phyloP scores from a whole-genome alignment of 257 asterid genomes.

The Ophiorrhiza pumila region DNA sequence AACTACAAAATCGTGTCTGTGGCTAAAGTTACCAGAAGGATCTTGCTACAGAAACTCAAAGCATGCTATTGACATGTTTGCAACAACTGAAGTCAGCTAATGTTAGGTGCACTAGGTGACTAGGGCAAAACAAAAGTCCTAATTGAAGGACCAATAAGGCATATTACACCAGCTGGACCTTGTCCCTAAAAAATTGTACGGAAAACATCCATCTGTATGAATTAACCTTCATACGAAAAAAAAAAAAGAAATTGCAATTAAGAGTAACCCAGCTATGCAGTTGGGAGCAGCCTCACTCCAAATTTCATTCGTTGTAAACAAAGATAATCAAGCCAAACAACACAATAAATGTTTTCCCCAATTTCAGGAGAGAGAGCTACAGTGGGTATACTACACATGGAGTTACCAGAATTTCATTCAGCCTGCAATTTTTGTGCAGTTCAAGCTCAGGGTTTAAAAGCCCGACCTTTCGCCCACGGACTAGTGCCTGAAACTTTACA shows the following conservation, averaged over 20 bases:
- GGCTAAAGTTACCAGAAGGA: neutral
- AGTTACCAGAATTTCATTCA: constrained; percentile 33
- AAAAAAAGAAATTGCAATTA: too few relatives aligned
- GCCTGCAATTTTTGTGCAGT: constrained; percentile 20
- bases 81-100: neutral
- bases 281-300: too few relatives aligned
- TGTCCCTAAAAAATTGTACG: too few relatives aligned
- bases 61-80: neutral
- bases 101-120: neutral
- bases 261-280: too few relatives aligned
- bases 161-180: neutral
- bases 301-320: neutral
- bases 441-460: constrained; percentile 35
- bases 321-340: neutral
- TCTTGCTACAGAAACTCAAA: neutral
- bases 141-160: neutral
- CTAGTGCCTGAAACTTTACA: constrained; percentile 69
- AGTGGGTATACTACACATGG: constrained; percentile 6
- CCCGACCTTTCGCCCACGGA: constrained; percentile 72
- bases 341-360: neutral
- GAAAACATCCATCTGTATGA: neutral
- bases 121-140: constrained; percentile 3
- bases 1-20: neutral
- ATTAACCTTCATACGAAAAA: too few relatives aligned
- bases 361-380: constrained; percentile 17